phyloP scores from a whole-genome alignment of 2,329 filamentous ascomycete species.

The Aureobasidium sp. region DNA sequence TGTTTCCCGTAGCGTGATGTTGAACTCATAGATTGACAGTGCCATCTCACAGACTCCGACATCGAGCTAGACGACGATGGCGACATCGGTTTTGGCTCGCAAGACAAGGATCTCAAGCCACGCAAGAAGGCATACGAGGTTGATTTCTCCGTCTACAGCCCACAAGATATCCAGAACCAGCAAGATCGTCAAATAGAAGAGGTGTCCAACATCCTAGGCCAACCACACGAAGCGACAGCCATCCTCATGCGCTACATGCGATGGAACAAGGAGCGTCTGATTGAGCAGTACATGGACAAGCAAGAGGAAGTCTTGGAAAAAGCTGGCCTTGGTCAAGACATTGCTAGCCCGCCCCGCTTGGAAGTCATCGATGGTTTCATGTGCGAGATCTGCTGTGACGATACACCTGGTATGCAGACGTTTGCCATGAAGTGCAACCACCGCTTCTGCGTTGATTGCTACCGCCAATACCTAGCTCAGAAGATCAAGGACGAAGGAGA shows the following conservation, averaged over 20 bases:
- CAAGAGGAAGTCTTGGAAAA: constrained; percentile 71
- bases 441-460: constrained; percentile 87
- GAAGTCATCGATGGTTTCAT: constrained; percentile 67
- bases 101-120: constrained; percentile 65
- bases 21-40: constrained; percentile 30
- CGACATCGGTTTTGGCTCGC: constrained; percentile 52
- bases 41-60: constrained; percentile 36
- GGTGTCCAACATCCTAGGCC: constrained; percentile 82
- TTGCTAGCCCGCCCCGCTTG: constrained; percentile 56
- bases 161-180: constrained; percentile 71
- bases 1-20: background rate
- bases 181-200: constrained; percentile 82
- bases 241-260: constrained; percentile 82
- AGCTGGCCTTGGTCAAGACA: constrained; percentile 66
- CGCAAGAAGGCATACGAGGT: constrained; percentile 73
- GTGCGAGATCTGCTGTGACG: constrained; percentile 96
- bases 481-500: constrained; percentile 96
- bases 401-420: constrained; percentile 64
- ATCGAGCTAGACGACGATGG: constrained; percentile 51
- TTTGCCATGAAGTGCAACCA: constrained; percentile 96
- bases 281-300: constrained; percentile 93
- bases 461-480: constrained; percentile 78
- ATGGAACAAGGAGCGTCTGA: constrained; percentile 94
- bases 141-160: constrained; percentile 72
- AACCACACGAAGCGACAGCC: constrained; percentile 80